A percentile compares a stretch with the other conserved stretches of the same genome.
phyloP scores from a whole-genome alignment of 2,329 filamentous ascomycete species.

The Penicillium sp. region DNA sequence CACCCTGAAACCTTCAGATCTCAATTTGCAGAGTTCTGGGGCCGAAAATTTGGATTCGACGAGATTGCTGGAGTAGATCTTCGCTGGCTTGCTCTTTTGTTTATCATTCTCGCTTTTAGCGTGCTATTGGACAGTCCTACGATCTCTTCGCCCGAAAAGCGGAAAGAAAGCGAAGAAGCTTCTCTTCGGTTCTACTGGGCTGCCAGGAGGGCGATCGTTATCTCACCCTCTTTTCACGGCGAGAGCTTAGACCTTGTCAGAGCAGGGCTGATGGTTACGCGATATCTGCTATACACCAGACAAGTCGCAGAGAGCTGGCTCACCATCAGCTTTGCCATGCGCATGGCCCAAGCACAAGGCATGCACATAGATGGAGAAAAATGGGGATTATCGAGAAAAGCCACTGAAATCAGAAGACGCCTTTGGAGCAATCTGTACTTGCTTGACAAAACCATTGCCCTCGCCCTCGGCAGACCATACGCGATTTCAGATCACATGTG shows the following conservation, averaged over 20 bases:
- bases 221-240: slow-evolving; percentile 43
- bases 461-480: slow-evolving; percentile 41
- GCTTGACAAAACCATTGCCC: slow-evolving; percentile 40
- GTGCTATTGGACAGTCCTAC: slow-evolving; percentile 36
- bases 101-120: slow-evolving; percentile 42
- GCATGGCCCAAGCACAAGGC: slow-evolving; percentile 44
- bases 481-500: slow-evolving; percentile 41
- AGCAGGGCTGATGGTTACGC: slow-evolving; percentile 38
- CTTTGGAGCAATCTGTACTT: slow-evolving; percentile 42
- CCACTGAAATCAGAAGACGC: slow-evolving; percentile 37
- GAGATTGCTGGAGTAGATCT: slow-evolving; percentile 41
- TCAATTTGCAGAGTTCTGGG: slow-evolving; percentile 41
- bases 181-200: slow-evolving; percentile 45
- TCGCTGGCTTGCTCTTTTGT: slow-evolving; percentile 42
- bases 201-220: slow-evolving; percentile 38
- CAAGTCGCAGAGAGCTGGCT: slow-evolving; percentile 42
- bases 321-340: slow-evolving; percentile 43
- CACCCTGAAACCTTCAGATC: slow-evolving; percentile 33
- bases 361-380: slow-evolving; percentile 45
- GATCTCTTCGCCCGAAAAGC: slow-evolving; percentile 30
- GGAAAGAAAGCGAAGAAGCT: slow-evolving; percentile 37
- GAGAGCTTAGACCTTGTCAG: slow-evolving; percentile 42
- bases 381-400: slow-evolving; percentile 37
- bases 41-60: slow-evolving; percentile 39
- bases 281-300: slow-evolving; percentile 40